Conservation (phyloP, 257 asterid species). For the Eucommia ulmoides region DNA sequence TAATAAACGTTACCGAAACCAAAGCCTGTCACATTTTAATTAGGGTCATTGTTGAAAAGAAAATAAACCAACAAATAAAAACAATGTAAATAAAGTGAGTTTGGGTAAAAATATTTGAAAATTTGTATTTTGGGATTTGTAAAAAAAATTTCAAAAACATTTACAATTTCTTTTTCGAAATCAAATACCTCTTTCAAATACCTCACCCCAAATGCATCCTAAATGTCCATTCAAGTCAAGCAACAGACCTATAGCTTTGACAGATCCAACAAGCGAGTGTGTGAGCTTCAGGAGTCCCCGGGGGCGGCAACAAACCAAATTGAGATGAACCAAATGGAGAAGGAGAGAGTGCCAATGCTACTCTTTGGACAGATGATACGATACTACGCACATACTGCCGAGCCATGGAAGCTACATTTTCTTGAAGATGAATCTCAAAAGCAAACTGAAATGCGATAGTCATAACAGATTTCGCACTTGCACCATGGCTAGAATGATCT, state of each 20-base stretch:
- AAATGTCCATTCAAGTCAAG: too few species aligned
- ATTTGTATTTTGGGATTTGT: too few species aligned
- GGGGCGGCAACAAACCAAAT: slow-evolving; percentile 45
- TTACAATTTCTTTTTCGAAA: too few species aligned
- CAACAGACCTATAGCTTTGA: slow-evolving; percentile 89
- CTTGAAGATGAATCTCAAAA: slow-evolving; percentile 78
- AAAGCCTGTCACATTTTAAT: too few species aligned
- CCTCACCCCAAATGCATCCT: too few species aligned
- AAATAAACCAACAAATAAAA: too few species aligned
- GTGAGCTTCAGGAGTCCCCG: slow-evolving; percentile 78
- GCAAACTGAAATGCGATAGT: slow-evolving; percentile 95
- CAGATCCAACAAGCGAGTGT: slow-evolving; percentile 84
- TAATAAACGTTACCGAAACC: too few species aligned
- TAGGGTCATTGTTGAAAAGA: too few species aligned
- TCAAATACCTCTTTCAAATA: too few species aligned
- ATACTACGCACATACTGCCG: slow-evolving; percentile 86
- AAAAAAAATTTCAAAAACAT: too few species aligned
- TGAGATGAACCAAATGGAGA: slow-evolving; percentile 39
- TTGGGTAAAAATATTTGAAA: too few species aligned
- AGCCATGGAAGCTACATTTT: slow-evolving; percentile 76
- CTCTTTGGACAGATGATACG: slow-evolving; percentile 93
- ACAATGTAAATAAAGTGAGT: too few species aligned
- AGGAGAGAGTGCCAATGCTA: slow-evolving; percentile 85
- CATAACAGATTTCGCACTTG: slow-evolving; percentile 70
- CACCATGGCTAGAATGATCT: slow-evolving; percentile 26